Evolutionary conservation across 768 basidiomycete species (phyloP), one percentile per base, ranked within the genome.

Genomic region (Harrya chromipes): DNA sequence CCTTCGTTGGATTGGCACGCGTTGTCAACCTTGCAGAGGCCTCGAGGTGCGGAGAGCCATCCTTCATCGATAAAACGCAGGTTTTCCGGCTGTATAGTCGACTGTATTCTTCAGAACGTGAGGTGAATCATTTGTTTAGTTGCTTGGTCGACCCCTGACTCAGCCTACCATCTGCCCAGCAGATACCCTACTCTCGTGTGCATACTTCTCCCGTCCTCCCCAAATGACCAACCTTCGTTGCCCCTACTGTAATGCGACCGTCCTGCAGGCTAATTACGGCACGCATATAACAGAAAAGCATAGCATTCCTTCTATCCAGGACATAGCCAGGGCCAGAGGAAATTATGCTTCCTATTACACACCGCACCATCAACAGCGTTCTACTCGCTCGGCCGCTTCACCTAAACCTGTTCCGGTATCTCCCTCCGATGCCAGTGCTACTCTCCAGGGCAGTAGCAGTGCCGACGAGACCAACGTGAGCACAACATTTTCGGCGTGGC

Each of bases 401-500:
- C 8, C 41, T 38, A 45, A 40, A 6, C 27, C 37, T 11, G 14
- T 24, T 23, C 10, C 23, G 33, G 2, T 27, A 35, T 5, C 53
- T n/a, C 17, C 52, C 21, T 36, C 56, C n/a, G 43, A 21, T 19
- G 4, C 26, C 39, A 33, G 33, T 16, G 14, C 14, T 33, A 45
- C 35, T 16, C 49, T 40, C 29, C 43, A 43, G 1, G 47, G 27
- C 4, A 50, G 48, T 24, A 37, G 29, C 26, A 27, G 12, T 24
- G 2, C 40, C 6, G 9, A 29, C 13, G 17, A 45, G 1, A 39
- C 11, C 23, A 42, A 46, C 5, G 44, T 46, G 50, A 65, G 49
- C 36, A 52, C 49, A 2, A 48, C 43, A 10, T 65, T 67, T 19
- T 50, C 58, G 4, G 54, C 47, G 6, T 67, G 63, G 65, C 45